Evolutionary conservation across 352 stramenopile species (phyloP).

Genomic region (Globisporangium orthogonon): DNA sequence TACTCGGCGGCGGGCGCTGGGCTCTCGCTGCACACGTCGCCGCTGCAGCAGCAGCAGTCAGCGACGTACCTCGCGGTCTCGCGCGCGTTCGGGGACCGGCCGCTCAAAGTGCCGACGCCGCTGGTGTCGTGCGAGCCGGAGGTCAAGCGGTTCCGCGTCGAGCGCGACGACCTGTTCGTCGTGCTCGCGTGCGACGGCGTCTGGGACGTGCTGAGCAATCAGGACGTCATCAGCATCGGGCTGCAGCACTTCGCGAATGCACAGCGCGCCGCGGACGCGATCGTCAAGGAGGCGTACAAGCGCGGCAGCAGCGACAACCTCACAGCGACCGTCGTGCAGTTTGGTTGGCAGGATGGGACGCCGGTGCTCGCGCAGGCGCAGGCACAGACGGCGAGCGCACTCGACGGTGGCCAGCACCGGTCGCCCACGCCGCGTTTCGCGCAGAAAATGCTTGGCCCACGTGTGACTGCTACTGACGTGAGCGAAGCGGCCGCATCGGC

Average conservation of each 20-base stretch:
- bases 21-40: slow-evolving; percentile 15
- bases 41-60: slow-evolving; percentile 12
- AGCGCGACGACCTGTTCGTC: slow-evolving; percentile 42
- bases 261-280: slow-evolving; percentile 34
- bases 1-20: slow-evolving; percentile 39
- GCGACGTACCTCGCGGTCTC: slow-evolving; percentile 51
- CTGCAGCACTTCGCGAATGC: slow-evolving; percentile 29
- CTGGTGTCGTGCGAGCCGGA: slow-evolving; percentile 55
- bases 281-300: slow-evolving; percentile 50
- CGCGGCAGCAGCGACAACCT: slow-evolving; percentile 53
- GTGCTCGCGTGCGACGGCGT: slow-evolving; percentile 57
- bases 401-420: background rate
- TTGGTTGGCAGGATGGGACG: slow-evolving; percentile 30
- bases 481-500: slow-evolving; percentile 2
- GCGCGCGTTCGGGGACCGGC: slow-evolving; percentile 49
- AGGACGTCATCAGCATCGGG: slow-evolving; percentile 47
- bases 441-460: background rate
- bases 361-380: slow-evolving; percentile 16
- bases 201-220: slow-evolving; percentile 56
- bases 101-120: slow-evolving; percentile 34
- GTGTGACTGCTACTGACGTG: background rate
- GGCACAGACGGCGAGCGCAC: background rate
- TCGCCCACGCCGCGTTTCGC: slow-evolving; percentile 1
- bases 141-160: slow-evolving; percentile 25
- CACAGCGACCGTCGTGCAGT: slow-evolving; percentile 45